Base-by-base conservation (phyloP, 768 basidiomycete species). In the Rhodotorula taiwanensis region DNA sequence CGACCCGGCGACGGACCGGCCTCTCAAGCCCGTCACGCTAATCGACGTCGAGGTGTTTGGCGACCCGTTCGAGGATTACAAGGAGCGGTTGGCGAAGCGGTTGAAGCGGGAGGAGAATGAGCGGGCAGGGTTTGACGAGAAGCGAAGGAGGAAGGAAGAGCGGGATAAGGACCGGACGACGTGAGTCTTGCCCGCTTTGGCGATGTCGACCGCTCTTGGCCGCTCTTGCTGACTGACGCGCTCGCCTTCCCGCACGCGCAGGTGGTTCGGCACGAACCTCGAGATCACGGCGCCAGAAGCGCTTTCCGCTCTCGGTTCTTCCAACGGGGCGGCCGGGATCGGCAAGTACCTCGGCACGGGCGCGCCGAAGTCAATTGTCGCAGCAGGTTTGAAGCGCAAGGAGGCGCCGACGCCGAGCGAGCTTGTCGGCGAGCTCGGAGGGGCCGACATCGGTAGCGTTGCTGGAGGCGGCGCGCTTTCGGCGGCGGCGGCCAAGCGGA, bases 31-130 rank as follows among this genome's bases (percentile, higher is more conserved):
- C 16, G 84, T 98, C 57, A 82, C 82, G 62, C 58, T 73, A n/a
- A 20, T 66, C 27, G 69, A 70, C 49, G 72, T 71, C 5, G 55
- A 61, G 36, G 63, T 72, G 2, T 72, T 71, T 54, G 64, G 60
- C 16, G 93, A 99, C 76, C 95, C 95, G 0, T 98, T 95, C 72
- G 88, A 94, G 56, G 86, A 87, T 43, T 97, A 95, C 76, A 90
- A 93, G 74, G 80, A 79, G 28, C 85, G 90, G 20, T 82, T 90
- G 13, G 82, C 83, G 39, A 91, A 71, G 52, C 72, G 76, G 25
- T 63, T 74, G 47, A 72, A 75, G 60, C 62, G 76, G 71, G 72
- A 83, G 71, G 80, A 82, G 52, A 82, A 81, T n/a, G 83, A 52
- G 72, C 50, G 59, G 16, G 44, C 53, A 10, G 68, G 60, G 4